Percentiles rank a stretch among this genome's conserved stretches.
These are phyloP conservation scores for Phytophthora litchii DNA, from an alignment of 352 stramenopile genomes.

Conservation along the genomic window DNA sequence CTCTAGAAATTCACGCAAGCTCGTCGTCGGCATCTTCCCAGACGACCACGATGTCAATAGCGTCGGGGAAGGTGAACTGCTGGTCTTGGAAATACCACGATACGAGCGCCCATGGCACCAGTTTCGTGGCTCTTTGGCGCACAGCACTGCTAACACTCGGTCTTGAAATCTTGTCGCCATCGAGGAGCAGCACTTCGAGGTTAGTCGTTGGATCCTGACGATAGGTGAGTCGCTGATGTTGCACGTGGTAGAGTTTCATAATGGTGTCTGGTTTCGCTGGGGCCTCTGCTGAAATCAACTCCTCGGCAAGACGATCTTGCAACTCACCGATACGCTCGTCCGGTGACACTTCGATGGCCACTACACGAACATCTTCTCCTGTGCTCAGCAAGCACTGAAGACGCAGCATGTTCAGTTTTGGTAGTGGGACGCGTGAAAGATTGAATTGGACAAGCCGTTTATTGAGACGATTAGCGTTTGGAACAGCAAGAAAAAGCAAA, in stretches of 20 bases:
- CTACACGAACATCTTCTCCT: conserved; percentile 6
- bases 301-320: conserved; percentile 12
- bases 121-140: conserved; percentile 9
- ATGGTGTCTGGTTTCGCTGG: conserved; percentile 2
- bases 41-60: conserved; percentile 24
- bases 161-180: conserved; percentile 6
- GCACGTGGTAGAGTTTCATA: conserved; percentile 29
- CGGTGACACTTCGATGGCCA: conserved; percentile 9
- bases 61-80: conserved; percentile 31
- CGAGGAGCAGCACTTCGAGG: conserved; percentile 24
- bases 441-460: conserved; percentile 26
- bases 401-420: conserved; percentile 24
- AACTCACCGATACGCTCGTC: conserved; percentile 22
- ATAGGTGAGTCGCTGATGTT: conserved; percentile 29
- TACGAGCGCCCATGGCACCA: conserved; percentile 31
- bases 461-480: conserved; percentile 13
- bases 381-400: conserved; percentile 28
- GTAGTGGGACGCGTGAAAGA: conserved; percentile 1
- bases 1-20: too few relatives aligned
- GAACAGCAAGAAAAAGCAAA: conserved; percentile 7
- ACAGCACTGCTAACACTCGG: background rate
- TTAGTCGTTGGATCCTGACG: conserved; percentile 18
- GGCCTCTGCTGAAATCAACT: background rate
- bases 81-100: conserved; percentile 37
- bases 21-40: conserved; percentile 12